Percentiles rank a stretch among this genome's conserved stretches.
Conservation (phyloP, 805 yeast genomes). For the Spathaspora hagerdaliae region DNA sequence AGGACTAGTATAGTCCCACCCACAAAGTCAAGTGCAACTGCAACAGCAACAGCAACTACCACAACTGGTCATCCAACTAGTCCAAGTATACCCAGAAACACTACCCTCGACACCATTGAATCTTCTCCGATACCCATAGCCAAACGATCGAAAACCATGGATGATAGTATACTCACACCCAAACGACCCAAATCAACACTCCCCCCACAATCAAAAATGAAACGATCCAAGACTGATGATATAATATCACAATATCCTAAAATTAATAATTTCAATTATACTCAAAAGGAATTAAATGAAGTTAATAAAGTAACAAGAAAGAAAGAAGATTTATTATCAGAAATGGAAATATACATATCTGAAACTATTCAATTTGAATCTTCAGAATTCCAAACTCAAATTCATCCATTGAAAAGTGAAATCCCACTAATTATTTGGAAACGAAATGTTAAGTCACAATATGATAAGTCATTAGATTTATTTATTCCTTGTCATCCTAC, state of each 20-base stretch:
- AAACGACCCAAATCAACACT: neutral
- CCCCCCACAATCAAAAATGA: neutral
- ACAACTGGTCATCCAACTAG: neutral
- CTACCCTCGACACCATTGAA: neutral
- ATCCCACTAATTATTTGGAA: conserved; percentile 51
- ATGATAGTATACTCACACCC: neutral
- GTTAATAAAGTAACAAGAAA: conserved; percentile 36
- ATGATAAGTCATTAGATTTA: conserved; percentile 44
- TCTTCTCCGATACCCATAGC: neutral
- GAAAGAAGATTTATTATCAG: conserved; percentile 48
- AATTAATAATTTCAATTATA: conserved; percentile 8
- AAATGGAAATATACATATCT: conserved; percentile 31
- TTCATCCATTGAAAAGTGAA: conserved; percentile 1
- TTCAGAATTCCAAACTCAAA: neutral
- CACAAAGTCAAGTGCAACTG: neutral
- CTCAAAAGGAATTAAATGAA: conserved; percentile 27
- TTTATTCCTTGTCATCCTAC: conserved; percentile 50
- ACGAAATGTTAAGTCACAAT: conserved; percentile 45
- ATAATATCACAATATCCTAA: neutral
- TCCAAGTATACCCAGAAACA: neutral
- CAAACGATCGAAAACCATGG: conserved; percentile 1
- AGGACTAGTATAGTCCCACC: neutral
- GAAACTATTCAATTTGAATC: neutral
- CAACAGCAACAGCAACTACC: neutral
- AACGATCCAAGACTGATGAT: neutral